phyloP scores from a whole-genome alignment of 2,329 filamentous ascomycete species.

The Aspergillus fumigatus region DNA sequence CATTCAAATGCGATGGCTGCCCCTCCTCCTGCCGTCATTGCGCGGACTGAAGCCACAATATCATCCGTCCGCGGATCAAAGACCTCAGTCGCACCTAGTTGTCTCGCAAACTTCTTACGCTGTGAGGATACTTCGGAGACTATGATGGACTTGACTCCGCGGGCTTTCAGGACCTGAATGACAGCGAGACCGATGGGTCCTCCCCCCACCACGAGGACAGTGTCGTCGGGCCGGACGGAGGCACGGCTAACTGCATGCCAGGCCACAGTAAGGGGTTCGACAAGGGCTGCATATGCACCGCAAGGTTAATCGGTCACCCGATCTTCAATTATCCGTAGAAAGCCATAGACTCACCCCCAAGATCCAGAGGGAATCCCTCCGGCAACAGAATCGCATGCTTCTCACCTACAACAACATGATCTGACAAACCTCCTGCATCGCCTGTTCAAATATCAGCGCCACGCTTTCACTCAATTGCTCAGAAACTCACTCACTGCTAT shows the following conservation, averaged over 20 bases:
- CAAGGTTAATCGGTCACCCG: not conserved
- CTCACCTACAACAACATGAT: constrained; percentile 21
- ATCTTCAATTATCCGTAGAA: not conserved
- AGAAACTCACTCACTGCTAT: constrained; percentile 32
- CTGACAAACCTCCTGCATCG: constrained; percentile 24
- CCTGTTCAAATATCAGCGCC: constrained; percentile 46
- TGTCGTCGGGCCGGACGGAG: constrained; percentile 41
- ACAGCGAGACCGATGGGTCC: constrained; percentile 60
- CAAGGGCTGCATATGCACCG: constrained; percentile 43
- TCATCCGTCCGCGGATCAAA: constrained; percentile 48
- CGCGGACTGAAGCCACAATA: constrained; percentile 43
- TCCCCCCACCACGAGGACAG: constrained; percentile 54
- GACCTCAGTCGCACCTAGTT: constrained; percentile 53
- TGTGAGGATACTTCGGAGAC: constrained; percentile 52
- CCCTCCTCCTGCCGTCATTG: constrained; percentile 45
- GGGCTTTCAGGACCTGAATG: constrained; percentile 53
- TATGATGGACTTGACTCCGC: constrained; percentile 51
- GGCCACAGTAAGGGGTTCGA: constrained; percentile 60
- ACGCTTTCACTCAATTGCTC: constrained; percentile 32
- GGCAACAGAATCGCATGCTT: constrained; percentile 21
- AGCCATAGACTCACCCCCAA: constrained; percentile 15
- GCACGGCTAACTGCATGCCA: constrained; percentile 58
- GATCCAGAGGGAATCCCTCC: constrained; percentile 16
- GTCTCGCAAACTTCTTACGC: constrained; percentile 49
- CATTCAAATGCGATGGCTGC: constrained; percentile 59